Evolutionary conservation across 2,329 filamentous ascomycete genomes (phyloP).

Genomic region (Talaromyces sp.): DNA sequence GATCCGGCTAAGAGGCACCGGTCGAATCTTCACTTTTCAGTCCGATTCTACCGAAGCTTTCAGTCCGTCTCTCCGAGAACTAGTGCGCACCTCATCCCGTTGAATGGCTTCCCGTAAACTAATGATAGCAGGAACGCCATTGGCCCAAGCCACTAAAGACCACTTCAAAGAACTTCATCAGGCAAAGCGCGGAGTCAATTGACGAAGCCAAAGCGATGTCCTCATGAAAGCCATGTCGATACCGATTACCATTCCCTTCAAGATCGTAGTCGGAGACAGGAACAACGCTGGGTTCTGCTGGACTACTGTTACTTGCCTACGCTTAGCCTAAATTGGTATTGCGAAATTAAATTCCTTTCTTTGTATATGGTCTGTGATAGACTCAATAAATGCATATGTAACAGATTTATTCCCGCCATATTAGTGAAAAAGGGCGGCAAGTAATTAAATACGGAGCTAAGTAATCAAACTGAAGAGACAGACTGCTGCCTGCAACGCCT

Average conservation of each 20-base stretch:
- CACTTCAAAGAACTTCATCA: not conserved
- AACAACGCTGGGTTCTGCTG: not conserved
- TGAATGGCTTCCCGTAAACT: not conserved
- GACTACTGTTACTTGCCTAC: not conserved
- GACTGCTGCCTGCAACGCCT: not conserved
- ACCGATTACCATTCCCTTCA: too few species aligned
- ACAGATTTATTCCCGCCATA: not conserved
- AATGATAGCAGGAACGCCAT: not conserved
- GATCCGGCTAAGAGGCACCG: not conserved
- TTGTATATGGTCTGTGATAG: not conserved
- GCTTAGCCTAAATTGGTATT: not conserved
- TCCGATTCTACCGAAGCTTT: not conserved
- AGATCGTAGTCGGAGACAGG: not conserved
- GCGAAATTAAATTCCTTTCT: not conserved
- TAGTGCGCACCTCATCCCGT: not conserved
- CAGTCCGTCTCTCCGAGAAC: slow-evolving; percentile 3
- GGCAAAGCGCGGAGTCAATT: not conserved
- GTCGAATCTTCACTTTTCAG: slow-evolving; percentile 6
- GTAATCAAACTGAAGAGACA: not conserved
- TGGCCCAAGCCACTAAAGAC: not conserved
- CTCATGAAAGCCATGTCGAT: not conserved
- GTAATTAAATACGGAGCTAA: not conserved
- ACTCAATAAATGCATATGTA: not conserved
- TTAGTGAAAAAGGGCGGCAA: not conserved
- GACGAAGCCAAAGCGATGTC: not conserved